These are phyloP conservation scores for Coemansia sp. DNA, from an alignment of 192 early-diverging fungal species.

Conservation along the genomic window DNA sequence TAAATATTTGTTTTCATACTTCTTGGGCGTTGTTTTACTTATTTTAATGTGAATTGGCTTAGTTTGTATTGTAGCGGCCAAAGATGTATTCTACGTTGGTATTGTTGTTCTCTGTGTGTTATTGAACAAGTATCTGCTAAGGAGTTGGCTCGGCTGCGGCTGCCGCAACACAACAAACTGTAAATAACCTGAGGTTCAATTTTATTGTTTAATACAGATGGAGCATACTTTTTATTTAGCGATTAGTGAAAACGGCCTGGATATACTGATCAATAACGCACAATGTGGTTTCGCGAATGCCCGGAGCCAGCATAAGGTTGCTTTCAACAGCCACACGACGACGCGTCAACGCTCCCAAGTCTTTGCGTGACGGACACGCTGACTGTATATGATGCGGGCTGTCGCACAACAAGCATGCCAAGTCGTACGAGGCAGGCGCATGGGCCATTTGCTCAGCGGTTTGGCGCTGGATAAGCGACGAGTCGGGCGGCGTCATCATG, in stretches of 20 bases:
- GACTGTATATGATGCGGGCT: constrained; percentile 10
- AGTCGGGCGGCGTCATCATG: constrained; percentile 3
- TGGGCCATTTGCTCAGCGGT: background rate
- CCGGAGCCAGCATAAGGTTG: constrained; percentile 7
- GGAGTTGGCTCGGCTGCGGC: no score
- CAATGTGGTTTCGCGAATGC: constrained; percentile 18
- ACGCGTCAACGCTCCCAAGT: constrained; percentile 9
- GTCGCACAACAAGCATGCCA: constrained; percentile 25
- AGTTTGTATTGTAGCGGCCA: no score
- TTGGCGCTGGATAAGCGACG: background rate
- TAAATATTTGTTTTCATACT: no score
- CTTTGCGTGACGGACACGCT: background rate
- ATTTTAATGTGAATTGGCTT: no score
- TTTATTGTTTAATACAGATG: no score
- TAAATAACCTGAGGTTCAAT: no score
- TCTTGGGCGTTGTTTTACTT: no score
- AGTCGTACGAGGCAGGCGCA: constrained; percentile 7
- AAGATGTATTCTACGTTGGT: no score
- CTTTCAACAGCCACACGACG: constrained; percentile 12
- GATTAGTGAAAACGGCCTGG: background rate
- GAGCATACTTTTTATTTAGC: background rate
- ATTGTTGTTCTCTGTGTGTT: no score
- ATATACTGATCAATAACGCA: constrained; percentile 20
- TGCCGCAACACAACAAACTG: no score
- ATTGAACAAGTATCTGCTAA: no score